Conservation (phyloP, 768 basidiomycete species). For the Albatrellus ellisii region DNA sequence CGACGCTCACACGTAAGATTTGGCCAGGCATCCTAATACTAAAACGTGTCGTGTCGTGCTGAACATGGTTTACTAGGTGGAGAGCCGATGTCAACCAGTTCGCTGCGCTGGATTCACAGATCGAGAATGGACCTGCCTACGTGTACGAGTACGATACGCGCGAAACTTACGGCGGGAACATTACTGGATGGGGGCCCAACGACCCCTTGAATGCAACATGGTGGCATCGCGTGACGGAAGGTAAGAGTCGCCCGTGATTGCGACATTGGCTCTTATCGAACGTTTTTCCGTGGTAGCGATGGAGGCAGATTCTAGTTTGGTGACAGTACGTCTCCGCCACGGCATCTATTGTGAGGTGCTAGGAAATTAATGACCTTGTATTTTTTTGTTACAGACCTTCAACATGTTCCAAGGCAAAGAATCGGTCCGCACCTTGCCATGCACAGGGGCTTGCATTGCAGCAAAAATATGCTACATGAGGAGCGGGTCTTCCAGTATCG, state of each 20-base stretch:
- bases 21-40: too few species aligned
- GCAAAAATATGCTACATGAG: conserved; percentile 73
- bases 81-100: conserved; percentile 46
- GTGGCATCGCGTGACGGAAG: conserved; percentile 73
- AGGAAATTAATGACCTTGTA: too few species aligned
- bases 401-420: conserved; percentile 62
- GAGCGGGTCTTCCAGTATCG: conserved; percentile 56
- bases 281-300: conserved; percentile 32
- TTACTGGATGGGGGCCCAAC: conserved; percentile 41
- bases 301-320: conserved; percentile 39
- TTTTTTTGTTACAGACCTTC: conserved; percentile 44
- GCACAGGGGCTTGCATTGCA: conserved; percentile 43
- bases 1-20: conserved; percentile 61
- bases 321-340: conserved; percentile 30
- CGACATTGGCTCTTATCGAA: conserved; percentile 1
- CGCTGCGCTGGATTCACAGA: conserved; percentile 43
- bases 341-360: too few species aligned
- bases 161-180: conserved; percentile 44
- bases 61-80: too few species aligned
- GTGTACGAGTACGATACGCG: conserved; percentile 57
- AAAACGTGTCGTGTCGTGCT: too few species aligned
- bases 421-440: conserved; percentile 38
- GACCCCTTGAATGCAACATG: conserved; percentile 74
- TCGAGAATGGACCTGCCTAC: conserved; percentile 45
- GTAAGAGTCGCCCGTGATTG: conserved; percentile 22